A percentile compares a stretch with the other conserved stretches of the same genome.
Conservation (phyloP, 2,329 filamentous ascomycete genomes). For the Trichoderma oligosporum region DNA sequence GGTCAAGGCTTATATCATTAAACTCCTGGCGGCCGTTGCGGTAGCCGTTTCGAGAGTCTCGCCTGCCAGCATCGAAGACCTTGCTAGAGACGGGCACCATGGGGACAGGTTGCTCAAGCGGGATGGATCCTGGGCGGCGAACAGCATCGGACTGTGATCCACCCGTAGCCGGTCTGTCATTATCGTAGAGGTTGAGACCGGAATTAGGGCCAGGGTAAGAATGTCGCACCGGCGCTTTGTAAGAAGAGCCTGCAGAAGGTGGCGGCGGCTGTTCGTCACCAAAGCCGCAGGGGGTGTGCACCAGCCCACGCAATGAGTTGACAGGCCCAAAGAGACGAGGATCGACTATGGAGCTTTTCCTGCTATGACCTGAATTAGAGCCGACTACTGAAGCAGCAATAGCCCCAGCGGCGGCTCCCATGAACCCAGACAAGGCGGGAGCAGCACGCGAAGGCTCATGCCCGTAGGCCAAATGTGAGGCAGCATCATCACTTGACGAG, state of each 20-base stretch:
- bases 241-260: constrained; percentile 27
- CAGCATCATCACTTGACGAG: constrained; percentile 37
- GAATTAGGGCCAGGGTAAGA: constrained; percentile 64
- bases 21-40: constrained; percentile 31
- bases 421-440: constrained; percentile 31
- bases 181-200: constrained; percentile 62
- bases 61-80: constrained; percentile 54
- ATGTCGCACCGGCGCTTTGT: constrained; percentile 48
- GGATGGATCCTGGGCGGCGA: constrained; percentile 56
- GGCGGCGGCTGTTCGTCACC: constrained; percentile 33
- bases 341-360: constrained; percentile 52
- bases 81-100: constrained; percentile 66
- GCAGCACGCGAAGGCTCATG: constrained; percentile 18
- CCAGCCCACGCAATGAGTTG: constrained; percentile 57
- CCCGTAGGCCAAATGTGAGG: constrained; percentile 41
- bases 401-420: constrained; percentile 40
- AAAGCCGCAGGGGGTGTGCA: constrained; percentile 54
- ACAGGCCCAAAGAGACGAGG: constrained; percentile 56
- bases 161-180: constrained; percentile 47
- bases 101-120: constrained; percentile 82
- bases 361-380: constrained; percentile 23
- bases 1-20: constrained; percentile 38
- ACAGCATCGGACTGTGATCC: constrained; percentile 40
- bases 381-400: constrained; percentile 17
- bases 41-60: constrained; percentile 31